These are phyloP conservation scores for Thuja plicata DNA, from an alignment of 83 land plant species.

Conservation along the genomic window DNA sequence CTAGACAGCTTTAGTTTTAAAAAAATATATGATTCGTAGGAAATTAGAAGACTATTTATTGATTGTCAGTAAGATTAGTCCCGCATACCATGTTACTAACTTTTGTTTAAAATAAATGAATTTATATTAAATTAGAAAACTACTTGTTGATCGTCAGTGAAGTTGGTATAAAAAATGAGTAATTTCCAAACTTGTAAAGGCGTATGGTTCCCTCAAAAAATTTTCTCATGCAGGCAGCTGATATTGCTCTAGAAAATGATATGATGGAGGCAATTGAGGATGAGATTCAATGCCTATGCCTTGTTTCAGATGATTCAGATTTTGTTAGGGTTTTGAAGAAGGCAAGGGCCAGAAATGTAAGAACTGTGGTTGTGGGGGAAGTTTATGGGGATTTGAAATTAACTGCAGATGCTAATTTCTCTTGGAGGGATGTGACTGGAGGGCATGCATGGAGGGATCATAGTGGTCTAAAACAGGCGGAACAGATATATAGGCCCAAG, in stretches of 20 bases:
- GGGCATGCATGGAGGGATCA: conserved; percentile 60
- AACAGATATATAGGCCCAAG: conserved; percentile 35
- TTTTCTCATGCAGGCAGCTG: conserved; percentile 39
- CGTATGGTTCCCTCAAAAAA: not conserved
- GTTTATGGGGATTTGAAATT: conserved; percentile 43
- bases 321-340: conserved; percentile 58
- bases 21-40: too few relatives aligned
- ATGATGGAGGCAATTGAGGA: conserved; percentile 54
- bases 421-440: conserved; percentile 70
- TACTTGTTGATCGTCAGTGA: not conserved
- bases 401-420: conserved; percentile 64
- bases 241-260: conserved; percentile 59
- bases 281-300: conserved; percentile 46
- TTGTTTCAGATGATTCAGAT: conserved; percentile 83
- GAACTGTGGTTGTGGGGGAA: conserved; percentile 87
- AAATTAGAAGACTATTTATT: too few relatives aligned
- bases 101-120: too few relatives aligned
- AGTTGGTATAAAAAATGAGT: not conserved
- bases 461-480: conserved; percentile 35
- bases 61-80: too few relatives aligned
- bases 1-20: too few relatives aligned
- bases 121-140: not conserved
- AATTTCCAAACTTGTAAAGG: not conserved
- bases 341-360: conserved; percentile 55
- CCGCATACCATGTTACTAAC: too few relatives aligned